phyloP scores from a whole-genome alignment of 108 stramenopile species.

The Pseudonitzschia multiseries region DNA sequence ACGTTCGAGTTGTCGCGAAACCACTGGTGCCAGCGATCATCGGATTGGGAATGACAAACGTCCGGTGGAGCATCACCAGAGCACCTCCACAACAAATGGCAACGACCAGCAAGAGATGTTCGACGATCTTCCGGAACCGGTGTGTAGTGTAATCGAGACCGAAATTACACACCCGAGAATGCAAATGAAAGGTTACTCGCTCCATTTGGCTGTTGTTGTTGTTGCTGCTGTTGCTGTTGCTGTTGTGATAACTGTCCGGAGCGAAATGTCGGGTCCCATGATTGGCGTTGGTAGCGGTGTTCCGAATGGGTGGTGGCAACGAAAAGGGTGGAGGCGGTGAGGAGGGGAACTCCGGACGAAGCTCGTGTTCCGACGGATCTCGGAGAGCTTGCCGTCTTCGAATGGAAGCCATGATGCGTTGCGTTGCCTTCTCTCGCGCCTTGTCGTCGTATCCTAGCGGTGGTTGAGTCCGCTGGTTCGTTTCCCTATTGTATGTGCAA shows the following conservation, averaged over 20 bases:
- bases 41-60: constrained; percentile 49
- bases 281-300: background rate
- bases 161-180: constrained; percentile 54
- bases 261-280: background rate
- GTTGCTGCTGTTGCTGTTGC: background rate
- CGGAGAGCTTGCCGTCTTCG: background rate
- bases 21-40: background rate
- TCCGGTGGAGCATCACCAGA: constrained; percentile 52
- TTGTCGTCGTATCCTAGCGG: background rate
- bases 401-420: background rate
- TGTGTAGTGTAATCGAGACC: constrained; percentile 51
- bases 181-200: constrained; percentile 70
- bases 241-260: background rate
- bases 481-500: background rate
- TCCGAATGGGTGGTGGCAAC: constrained; percentile 39
- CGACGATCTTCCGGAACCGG: constrained; percentile 46
- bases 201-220: constrained; percentile 44
- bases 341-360: constrained; percentile 1
- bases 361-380: background rate
- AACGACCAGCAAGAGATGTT: constrained; percentile 52
- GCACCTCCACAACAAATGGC: constrained; percentile 63
- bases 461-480: too few relatives aligned
- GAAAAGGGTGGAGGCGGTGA: constrained; percentile 40
- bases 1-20: background rate
- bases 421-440: background rate